These are phyloP conservation scores for Solanum aculeatissimum DNA, from an alignment of 305 asterid genomes.

Conservation along the genomic window DNA sequence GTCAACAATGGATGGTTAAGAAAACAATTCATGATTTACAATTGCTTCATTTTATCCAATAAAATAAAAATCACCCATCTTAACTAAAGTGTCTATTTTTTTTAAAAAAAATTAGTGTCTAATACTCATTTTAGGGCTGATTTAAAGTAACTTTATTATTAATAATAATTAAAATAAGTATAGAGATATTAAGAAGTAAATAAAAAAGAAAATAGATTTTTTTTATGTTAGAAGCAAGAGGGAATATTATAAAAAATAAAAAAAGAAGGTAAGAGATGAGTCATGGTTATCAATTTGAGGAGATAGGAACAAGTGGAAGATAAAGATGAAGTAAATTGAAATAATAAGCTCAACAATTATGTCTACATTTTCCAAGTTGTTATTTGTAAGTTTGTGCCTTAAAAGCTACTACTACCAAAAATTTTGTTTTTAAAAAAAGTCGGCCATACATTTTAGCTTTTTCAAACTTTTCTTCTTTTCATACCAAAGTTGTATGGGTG, in stretches of 20 bases:
- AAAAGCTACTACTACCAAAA: not conserved
- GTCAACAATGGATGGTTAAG: slow-evolving; percentile 4
- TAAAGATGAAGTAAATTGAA: slow-evolving; percentile 4
- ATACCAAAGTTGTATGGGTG: not conserved
- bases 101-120: not conserved
- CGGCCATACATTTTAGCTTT: slow-evolving; percentile 5
- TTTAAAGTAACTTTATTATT: not conserved
- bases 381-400: slow-evolving; percentile 11
- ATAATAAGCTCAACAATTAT: not conserved
- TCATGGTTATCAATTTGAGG: slow-evolving; percentile 1
- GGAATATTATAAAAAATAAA: not conserved
- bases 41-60: not conserved
- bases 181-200: not conserved
- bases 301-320: slow-evolving; percentile 2
- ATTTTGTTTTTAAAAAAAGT: not conserved
- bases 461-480: slow-evolving; percentile 3
- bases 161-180: too few species aligned
- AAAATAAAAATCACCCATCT: not conserved
- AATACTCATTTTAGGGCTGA: not conserved
- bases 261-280: not conserved
- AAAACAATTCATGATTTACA: not conserved
- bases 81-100: not conserved
- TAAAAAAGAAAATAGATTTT: too few species aligned
- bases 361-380: slow-evolving; percentile 8
- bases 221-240: not conserved